Percentiles rank a stretch among this genome's conserved stretches.
These are phyloP conservation scores for Tricholoma sp. DNA, from an alignment of 768 basidiomycete species.

Conservation along the genomic window DNA sequence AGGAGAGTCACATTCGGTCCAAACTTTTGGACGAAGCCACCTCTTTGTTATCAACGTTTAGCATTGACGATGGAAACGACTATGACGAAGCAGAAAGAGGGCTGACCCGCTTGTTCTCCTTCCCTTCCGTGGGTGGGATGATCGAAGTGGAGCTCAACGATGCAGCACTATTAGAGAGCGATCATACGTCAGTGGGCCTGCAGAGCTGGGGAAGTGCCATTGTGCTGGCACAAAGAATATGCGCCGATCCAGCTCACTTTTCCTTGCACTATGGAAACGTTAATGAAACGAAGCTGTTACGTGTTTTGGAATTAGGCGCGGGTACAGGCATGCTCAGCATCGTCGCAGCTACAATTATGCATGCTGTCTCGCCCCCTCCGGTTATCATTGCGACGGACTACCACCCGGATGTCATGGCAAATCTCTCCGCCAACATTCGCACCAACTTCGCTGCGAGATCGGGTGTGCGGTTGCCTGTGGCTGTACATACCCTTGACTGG, in stretches of 20 bases:
- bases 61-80: conserved; percentile 23
- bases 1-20: conserved; percentile 36
- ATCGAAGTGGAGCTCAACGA: conserved; percentile 63
- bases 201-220: conserved; percentile 85
- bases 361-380: conserved; percentile 21
- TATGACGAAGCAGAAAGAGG: conserved; percentile 36
- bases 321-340: conserved; percentile 85
- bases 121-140: conserved; percentile 19
- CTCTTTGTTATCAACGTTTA: conserved; percentile 50
- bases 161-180: conserved; percentile 53
- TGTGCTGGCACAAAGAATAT: conserved; percentile 61
- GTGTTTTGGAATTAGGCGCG: conserved; percentile 77
- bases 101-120: conserved; percentile 52
- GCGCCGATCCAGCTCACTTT: conserved; percentile 38
- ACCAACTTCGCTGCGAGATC: conserved; percentile 38
- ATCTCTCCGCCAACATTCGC: conserved; percentile 55
- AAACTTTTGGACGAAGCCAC: conserved; percentile 51
- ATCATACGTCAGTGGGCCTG: conserved; percentile 77
- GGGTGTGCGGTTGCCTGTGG: conserved; percentile 21
- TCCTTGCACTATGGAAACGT: conserved; percentile 19
- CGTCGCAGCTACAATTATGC: conserved; percentile 44
- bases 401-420: conserved; percentile 68
- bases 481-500: conserved; percentile 64
- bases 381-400: conserved; percentile 70
- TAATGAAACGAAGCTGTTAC: conserved; percentile 17